phyloP scores from a whole-genome alignment of 2,329 filamentous ascomycete genomes.

The Diaporthe sp. region DNA sequence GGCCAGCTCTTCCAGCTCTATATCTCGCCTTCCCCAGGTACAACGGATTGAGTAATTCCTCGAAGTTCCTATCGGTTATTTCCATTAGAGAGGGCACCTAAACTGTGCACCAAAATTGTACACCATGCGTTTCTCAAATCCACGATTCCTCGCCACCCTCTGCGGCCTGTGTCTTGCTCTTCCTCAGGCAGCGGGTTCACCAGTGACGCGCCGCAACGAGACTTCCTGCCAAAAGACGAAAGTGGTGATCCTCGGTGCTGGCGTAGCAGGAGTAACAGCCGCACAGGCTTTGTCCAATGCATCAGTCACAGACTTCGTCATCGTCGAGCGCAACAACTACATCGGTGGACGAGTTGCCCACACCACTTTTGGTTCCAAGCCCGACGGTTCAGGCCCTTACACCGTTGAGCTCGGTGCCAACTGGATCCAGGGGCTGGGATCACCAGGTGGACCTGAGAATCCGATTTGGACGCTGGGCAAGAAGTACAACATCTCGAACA shows the following conservation, averaged over 20 bases:
- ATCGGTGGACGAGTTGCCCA: neutral
- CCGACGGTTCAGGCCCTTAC: neutral
- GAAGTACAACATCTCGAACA: neutral
- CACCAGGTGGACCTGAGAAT: neutral
- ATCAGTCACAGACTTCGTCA: neutral
- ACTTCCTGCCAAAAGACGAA: neutral
- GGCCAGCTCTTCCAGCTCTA: neutral
- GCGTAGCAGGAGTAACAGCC: neutral
- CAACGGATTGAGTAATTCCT: neutral
- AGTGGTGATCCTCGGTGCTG: neutral
- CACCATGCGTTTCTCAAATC: neutral
- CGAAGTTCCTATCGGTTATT: rapidly evolving
- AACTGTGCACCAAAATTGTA: neutral
- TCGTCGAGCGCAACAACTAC: neutral
- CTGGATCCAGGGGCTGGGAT: neutral
- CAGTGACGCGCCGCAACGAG: neutral
- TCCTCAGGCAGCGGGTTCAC: neutral
- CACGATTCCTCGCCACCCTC: neutral
- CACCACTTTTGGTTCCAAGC: neutral
- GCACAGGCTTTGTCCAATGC: neutral
- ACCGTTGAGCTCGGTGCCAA: neutral
- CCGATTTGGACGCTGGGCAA: neutral
- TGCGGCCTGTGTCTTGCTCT: neutral
- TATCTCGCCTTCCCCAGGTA: neutral
- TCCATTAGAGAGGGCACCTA: neutral